These are phyloP conservation scores for Neoconidiobolus thromboides DNA, from an alignment of 371 early-diverging fungal genomes.

Conservation along the genomic window DNA sequence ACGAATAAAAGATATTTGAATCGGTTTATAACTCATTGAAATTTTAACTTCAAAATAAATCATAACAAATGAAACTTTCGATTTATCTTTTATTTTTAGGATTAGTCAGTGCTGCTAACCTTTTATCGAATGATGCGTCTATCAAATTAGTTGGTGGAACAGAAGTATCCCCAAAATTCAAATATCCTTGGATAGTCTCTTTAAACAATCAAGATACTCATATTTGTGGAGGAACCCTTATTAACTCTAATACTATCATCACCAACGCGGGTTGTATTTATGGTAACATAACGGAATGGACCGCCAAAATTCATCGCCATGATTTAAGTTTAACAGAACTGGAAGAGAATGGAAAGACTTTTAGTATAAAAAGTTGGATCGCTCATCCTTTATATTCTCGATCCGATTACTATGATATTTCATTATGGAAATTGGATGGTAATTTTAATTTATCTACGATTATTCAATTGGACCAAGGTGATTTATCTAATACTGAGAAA, in stretches of 20 bases:
- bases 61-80: no score
- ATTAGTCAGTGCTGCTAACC: no score
- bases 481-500: no score
- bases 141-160: neutral
- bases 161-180: slow-evolving; percentile 2
- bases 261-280: slow-evolving; percentile 3
- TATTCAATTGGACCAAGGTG: no score
- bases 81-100: no score
- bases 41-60: no score
- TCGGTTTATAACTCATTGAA: no score
- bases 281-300: neutral
- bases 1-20: no score
- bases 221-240: slow-evolving; percentile 5
- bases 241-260: neutral
- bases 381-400: neutral
- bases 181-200: neutral
- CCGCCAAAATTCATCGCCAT: neutral
- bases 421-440: neutral
- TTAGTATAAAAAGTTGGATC: neutral
- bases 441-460: neutral
- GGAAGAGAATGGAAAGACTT: neutral
- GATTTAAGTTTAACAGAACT: neutral
- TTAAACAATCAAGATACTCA: neutral
- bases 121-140: no score
- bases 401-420: neutral